Base-by-base conservation (phyloP, 2,329 filamentous ascomycete species). In the Aspergillus vadensis region DNA sequence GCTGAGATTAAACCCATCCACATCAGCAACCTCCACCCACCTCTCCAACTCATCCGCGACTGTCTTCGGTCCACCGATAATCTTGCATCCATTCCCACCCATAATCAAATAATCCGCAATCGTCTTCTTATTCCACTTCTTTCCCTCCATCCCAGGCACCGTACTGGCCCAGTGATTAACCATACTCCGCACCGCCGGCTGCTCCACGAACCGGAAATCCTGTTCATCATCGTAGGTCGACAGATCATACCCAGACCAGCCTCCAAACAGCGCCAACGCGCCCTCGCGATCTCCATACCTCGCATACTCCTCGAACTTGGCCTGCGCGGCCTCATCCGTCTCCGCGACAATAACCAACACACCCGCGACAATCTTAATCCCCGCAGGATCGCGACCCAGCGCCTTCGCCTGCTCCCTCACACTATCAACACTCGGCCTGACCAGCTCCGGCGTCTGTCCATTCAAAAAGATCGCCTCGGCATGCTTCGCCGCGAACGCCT, bases 401-500 rank as follows among this genome's bases (percentile, higher is more conserved):
- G 71, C 69, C 4, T 69, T 66, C 1, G 80, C 79, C 38, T 78
- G 70, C 4, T 70, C 67, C 19, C 77, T 74, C 49, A 81, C 76
- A 41, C 75, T 75, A 12, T 80, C 75, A 0, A 82, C 79, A 2
- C 77, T 77, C 1, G 72, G 69, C 19, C 72, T 67, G 4, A 80
- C 75, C n/a, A 77, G 71, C 58, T 77, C 77, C 0, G 79, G 75
- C 14, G 76, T 74, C 61, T 81, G 76, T 0, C 80, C 81, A 10
- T 78, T 74, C 0, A 82, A 60, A 61, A 82, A 82, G 43, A 82
- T 82, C 0, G 79, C 72, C 65, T 81, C 78, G 4, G 75, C 76
- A 63, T 81, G 75, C 39, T 74, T 75, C 4, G 78, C 77, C 6
- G 79, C 80, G 38, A 82, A 82, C 0, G 72, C 71, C 50, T 79